Evolutionary conservation across 2,329 filamentous ascomycete genomes (phyloP).

Genomic region (Teratosphaeria pseudoeucalypti): DNA sequence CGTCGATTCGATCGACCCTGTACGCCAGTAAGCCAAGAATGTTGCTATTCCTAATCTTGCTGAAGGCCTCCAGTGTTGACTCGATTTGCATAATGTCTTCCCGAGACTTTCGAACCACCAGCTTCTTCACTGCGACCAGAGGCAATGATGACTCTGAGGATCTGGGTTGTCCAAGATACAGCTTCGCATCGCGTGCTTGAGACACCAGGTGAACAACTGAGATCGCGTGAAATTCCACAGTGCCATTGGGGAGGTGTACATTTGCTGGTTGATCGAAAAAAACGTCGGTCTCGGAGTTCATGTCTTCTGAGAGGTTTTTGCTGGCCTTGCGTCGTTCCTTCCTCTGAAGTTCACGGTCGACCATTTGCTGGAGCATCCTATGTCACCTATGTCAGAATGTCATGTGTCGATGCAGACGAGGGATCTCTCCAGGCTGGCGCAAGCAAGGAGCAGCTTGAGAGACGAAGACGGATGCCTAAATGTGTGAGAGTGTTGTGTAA

Average conservation of each 20-base stretch:
- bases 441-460: not conserved
- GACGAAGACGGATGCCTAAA: not conserved
- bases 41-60: slow-evolving; percentile 63
- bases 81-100: slow-evolving; percentile 21
- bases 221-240: slow-evolving; percentile 16
- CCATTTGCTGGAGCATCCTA: slow-evolving; percentile 57
- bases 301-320: slow-evolving; percentile 4
- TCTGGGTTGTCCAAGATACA: slow-evolving; percentile 14
- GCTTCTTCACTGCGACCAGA: slow-evolving; percentile 20
- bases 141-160: slow-evolving; percentile 3
- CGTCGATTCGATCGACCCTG: slow-evolving; percentile 30
- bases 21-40: slow-evolving; percentile 65
- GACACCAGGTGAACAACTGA: slow-evolving; percentile 10
- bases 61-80: slow-evolving; percentile 55
- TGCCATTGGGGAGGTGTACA: slow-evolving; percentile 12
- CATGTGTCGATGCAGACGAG: not conserved
- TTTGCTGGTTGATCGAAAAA: slow-evolving; percentile 19
- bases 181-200: slow-evolving; percentile 6
- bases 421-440: too few relatives aligned
- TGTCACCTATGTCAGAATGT: slow-evolving; percentile 23
- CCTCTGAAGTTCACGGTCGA: slow-evolving; percentile 61
- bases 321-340: slow-evolving; percentile 48
- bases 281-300: slow-evolving; percentile 3
- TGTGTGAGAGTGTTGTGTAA: not conserved
- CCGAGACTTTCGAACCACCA: slow-evolving; percentile 12